Base-by-base conservation (phyloP, 306 rosid genomes). In the Malus orientalis region DNA sequence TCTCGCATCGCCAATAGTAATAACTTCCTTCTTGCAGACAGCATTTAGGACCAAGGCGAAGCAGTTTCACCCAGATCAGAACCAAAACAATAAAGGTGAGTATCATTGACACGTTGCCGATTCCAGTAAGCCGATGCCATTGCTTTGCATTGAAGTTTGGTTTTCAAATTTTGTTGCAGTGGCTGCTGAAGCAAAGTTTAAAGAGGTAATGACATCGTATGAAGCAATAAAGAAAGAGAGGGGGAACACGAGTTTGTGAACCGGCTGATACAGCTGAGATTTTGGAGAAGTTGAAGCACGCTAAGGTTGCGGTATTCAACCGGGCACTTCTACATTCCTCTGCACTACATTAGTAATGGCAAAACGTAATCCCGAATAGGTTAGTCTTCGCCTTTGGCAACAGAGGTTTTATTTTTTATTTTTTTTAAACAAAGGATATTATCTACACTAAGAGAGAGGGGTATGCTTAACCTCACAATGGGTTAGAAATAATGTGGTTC, bases 21-120 rank as follows among this genome's bases (percentile, higher is more conserved):
- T 16, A 51, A 16, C 55, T 15, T 75, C 58, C 13, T 77, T 78
- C 49, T 67, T 60, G 87, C 86, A 96, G 99, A 86, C 93, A 66
- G 99, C 99, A 70, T 96, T 91, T 80, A 86, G 96, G 86, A 75
- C 86, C 60, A 96, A 91, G 87, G 99, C 99, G 65, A 92, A 86
- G 88, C 88, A 88, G 82, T 87, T 86, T 74, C 99, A 96, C 87
- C 99, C 99, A 51, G 99, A 96, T 85, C 99, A 92, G 78, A 96
- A 92, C 92, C 99, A 88, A 82, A 79, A 88, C 58, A 91, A 92
- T 81, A 92, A 79, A 87, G 97, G 99, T 91, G 74, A 74, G 45
- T 16, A 74, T 80, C 74, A 62, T 54, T 44, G 59, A 47, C 78
- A 4, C 61, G 16, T 85, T 76, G 14, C 36, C 57, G 20, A 25